Percentiles rank a stretch among this genome's conserved stretches.
Evolutionary conservation across 345 rosid genomes (phyloP).

Genomic region (Raphanus raphanistrum): DNA sequence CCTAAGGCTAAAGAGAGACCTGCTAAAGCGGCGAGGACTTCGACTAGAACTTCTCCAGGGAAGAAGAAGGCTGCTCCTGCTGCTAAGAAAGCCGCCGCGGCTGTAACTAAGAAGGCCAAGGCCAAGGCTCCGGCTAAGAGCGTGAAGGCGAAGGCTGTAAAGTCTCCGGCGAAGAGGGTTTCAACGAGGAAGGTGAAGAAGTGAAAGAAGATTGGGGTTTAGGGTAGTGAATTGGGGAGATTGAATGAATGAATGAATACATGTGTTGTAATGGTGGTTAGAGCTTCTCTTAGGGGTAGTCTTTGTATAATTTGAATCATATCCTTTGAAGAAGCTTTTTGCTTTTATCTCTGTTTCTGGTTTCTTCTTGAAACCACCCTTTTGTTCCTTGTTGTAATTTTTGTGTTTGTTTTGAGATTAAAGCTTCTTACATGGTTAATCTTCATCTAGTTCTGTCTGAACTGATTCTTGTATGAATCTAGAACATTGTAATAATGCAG

Average conservation of each 20-base stretch:
- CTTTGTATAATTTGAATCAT: constrained; percentile 40
- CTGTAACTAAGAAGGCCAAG: constrained; percentile 38
- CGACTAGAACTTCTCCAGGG: constrained; percentile 65
- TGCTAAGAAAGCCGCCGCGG: constrained; percentile 45
- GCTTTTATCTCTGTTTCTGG: not conserved
- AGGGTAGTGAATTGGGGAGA: constrained; percentile 16
- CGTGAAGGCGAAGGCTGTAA: constrained; percentile 50
- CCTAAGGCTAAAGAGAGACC: constrained; percentile 61
- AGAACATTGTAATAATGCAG: not conserved
- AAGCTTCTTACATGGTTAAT: not conserved
- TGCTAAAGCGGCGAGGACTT: constrained; percentile 63
- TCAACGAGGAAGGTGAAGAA: constrained; percentile 50
- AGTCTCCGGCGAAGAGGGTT: constrained; percentile 59
- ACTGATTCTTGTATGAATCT: not conserved
- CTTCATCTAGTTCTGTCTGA: not conserved
- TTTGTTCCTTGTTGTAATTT: not conserved
- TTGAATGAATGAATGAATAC: constrained; percentile 8
- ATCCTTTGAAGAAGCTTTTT: constrained; percentile 32
- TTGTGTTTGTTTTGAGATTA: constrained; percentile 25
- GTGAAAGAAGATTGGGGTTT: constrained; percentile 15
- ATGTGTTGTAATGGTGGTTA: constrained; percentile 12
- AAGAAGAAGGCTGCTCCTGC: constrained; percentile 49
- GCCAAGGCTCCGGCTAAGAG: constrained; percentile 48
- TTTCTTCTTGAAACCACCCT: constrained; percentile 28
- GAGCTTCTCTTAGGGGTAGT: constrained; percentile 36